A percentile compares a stretch with the other conserved stretches of the same genome.
These are phyloP conservation scores for Termitomyces sp. DNA, from an alignment of 768 basidiomycete genomes.

Conservation along the genomic window DNA sequence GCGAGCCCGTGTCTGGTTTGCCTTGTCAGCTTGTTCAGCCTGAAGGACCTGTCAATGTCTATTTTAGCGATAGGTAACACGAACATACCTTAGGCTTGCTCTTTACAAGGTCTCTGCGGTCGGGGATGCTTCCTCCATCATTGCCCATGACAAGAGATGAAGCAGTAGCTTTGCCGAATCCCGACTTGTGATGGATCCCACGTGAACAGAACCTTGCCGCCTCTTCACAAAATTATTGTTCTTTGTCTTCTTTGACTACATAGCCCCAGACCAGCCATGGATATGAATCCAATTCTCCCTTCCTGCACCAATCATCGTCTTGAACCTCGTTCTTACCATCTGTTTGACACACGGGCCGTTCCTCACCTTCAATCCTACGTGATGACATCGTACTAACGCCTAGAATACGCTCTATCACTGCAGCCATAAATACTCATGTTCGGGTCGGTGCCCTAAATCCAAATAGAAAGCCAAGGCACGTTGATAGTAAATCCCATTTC, in stretches of 20 bases:
- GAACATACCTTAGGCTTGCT: slow-evolving; percentile 59
- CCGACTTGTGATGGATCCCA: background rate
- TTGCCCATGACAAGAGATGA: slow-evolving; percentile 61
- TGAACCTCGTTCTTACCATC: background rate
- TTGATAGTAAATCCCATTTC: background rate
- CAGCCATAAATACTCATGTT: background rate
- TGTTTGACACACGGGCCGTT: background rate
- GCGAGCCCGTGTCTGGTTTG: slow-evolving; percentile 78
- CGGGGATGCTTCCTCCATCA: slow-evolving; percentile 86
- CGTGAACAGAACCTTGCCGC: background rate
- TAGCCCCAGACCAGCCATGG: background rate
- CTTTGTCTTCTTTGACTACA: background rate
- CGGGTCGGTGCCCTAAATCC: background rate
- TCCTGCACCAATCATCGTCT: background rate
- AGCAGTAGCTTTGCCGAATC: background rate
- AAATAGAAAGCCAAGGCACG: background rate
- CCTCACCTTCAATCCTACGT: background rate
- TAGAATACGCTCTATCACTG: background rate
- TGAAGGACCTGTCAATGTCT: slow-evolving; percentile 16
- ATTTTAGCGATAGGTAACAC: background rate
- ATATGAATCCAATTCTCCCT: background rate
- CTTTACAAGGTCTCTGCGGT: slow-evolving; percentile 72
- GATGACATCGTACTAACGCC: background rate
- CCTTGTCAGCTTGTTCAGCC: slow-evolving; percentile 87
- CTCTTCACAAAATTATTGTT: background rate